Evolutionary conservation across 768 basidiomycete species (phyloP), one percentile per base, ranked within the genome.

Genomic region (Cyathus striatus): DNA sequence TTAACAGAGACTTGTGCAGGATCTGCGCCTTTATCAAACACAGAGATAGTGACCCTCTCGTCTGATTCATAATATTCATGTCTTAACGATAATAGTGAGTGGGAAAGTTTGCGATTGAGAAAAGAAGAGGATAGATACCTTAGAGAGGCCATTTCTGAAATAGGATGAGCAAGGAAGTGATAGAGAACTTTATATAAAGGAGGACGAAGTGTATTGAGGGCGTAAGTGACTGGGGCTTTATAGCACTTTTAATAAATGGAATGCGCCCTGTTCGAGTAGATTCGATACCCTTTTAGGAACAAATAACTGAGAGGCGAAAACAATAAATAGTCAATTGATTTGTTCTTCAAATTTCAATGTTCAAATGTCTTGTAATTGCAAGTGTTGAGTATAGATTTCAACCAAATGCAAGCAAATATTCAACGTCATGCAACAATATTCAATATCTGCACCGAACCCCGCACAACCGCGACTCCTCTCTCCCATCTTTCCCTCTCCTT

Each of bases 61-160:
- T 91, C 89, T 10, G 82, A 86, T 64, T 92, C 90, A 62, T 91
- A 92, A 61, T 86, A 92, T 60, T 90, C 88, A 66, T 91, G 81
- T 61, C 88, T 90, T 9, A n/a, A 30, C 9, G 9, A 30, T 7
- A 9, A 30, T 30, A 30, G 27, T 7, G 27, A 30, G 27, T 23
- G 36, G 22, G 44, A 26, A 36, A 18, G 20, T 36, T 18, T 10
- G 27, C 10, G 35, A 9, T 18, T 36, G 35, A 9, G 35, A 36
- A 36, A 14, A 43, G 18, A 23, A 30, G 14, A 26, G 23, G 18
- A 23, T 24, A 21, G 32, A 14, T 56, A 69, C 70, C 66, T 63
- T 37, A 61, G 54, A 38, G 67, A 54, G 40, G 68, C 51, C 68
- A 68, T 70, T 34, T 17, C 14, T 38, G 25, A 23, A 35, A 38